phyloP scores from a whole-genome alignment of 768 basidiomycete genomes.

The Tricholoma hemisulphureum region DNA sequence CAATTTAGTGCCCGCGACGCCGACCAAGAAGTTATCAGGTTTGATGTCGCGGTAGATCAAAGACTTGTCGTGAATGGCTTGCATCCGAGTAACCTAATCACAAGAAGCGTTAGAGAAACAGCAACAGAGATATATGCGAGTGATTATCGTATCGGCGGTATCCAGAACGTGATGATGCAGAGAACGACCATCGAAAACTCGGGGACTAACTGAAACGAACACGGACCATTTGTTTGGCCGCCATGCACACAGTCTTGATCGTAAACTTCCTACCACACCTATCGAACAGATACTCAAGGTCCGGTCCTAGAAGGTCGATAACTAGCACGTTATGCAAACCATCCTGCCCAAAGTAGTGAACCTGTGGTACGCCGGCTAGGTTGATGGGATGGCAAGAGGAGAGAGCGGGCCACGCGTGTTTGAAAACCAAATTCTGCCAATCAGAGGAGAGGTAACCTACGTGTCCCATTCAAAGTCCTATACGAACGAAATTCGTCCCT shows the following conservation, averaged over 20 bases:
- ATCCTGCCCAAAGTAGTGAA: constrained; percentile 98
- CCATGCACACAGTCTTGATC: constrained; percentile 98
- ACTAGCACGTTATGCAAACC: constrained; percentile 95
- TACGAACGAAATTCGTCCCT: constrained; percentile 97
- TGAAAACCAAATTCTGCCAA: not conserved
- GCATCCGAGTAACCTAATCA: constrained; percentile 86
- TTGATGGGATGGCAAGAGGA: constrained; percentile 10
- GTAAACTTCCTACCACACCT: constrained; percentile 98
- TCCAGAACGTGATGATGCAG: constrained; percentile 3
- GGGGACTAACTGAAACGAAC: constrained; percentile 1
- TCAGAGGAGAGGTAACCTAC: constrained; percentile 46
- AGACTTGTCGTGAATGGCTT: constrained; percentile 97
- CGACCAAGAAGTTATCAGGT: constrained; percentile 27
- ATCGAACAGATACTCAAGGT: constrained; percentile 96
- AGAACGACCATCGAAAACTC: constrained; percentile 2
- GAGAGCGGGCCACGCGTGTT: constrained; percentile 4
- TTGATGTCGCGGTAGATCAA: constrained; percentile 99
- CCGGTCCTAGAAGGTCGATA: constrained; percentile 93
- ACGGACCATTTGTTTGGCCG: constrained; percentile 96
- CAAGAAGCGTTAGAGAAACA: constrained; percentile 10
- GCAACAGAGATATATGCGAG: not conserved
- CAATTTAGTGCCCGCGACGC: constrained; percentile 40
- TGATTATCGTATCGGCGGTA: constrained; percentile 10
- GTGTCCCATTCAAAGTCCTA: constrained; percentile 87
- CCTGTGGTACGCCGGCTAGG: constrained; percentile 97